Conservation (phyloP, 352 stramenopile species). For the Phytopythium aichiense region DNA sequence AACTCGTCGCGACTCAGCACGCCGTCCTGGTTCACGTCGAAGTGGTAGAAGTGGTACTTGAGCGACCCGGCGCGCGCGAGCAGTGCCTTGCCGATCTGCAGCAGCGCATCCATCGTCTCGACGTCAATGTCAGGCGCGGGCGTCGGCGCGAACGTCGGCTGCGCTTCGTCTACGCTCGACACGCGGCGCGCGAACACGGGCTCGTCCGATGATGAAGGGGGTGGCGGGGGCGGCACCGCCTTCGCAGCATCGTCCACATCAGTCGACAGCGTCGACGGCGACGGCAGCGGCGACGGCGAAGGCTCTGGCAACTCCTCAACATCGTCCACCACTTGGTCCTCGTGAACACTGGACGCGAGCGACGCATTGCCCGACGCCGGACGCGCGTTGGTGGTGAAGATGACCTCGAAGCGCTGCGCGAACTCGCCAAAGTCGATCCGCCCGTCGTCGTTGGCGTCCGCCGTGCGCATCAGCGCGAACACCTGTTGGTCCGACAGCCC, state of each 20-base stretch:
- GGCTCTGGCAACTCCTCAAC: constrained; percentile 6
- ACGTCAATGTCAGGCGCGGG: constrained; percentile 65
- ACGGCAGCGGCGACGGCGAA: constrained; percentile 1
- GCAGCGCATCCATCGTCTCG: constrained; percentile 77
- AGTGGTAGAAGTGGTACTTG: constrained; percentile 81
- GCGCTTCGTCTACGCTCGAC: constrained; percentile 47
- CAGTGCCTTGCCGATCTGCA: constrained; percentile 73
- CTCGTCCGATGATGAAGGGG: constrained; percentile 9
- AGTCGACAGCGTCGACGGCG: background rate
- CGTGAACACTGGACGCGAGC: constrained; percentile 2
- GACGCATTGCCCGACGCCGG: constrained; percentile 6
- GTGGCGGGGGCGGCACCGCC: background rate
- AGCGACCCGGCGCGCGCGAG: constrained; percentile 71
- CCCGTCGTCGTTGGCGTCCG: constrained; percentile 90
- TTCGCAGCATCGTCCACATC: constrained; percentile 1
- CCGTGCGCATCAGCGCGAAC: constrained; percentile 91
- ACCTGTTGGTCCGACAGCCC: constrained; percentile 90
- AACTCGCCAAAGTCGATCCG: constrained; percentile 92
- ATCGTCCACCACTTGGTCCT: constrained; percentile 2
- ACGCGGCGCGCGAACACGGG: constrained; percentile 45
- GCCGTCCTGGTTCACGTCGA: constrained; percentile 84
- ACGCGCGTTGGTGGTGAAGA: constrained; percentile 64
- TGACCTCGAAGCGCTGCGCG: constrained; percentile 87
- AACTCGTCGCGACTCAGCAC: constrained; percentile 78
- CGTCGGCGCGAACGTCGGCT: constrained; percentile 52